Evolutionary conservation across 352 stramenopile species (phyloP), one percentile per base, ranked within the genome.

Genomic region (Phytophthora rubi): DNA sequence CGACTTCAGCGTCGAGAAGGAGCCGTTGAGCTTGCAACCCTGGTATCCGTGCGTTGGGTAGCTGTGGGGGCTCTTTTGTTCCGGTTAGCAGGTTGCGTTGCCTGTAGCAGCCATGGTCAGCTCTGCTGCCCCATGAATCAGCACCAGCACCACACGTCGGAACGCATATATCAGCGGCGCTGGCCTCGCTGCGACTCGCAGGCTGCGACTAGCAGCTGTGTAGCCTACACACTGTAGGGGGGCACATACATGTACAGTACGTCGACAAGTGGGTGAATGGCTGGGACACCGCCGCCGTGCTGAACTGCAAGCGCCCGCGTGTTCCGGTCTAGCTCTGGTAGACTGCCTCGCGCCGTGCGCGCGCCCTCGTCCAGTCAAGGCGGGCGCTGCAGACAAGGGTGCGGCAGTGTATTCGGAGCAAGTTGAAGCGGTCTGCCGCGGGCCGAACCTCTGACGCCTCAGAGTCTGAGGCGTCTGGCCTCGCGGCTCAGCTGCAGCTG

Each of bases 361-460:
- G 42, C 42, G 47, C 47, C 51, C 23, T 12, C 51, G 51, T 56
- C 30, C 52, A 48, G 18, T 44, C 37, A 62, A 47, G 32, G n/a
- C 33, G 35, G 16, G 8, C 54, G 26, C 37, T 44, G 54, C 37
- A 45, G 44, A 52, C 42, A 30, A 9, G 21, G 16, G 18, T 26
- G 15, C 39, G 39, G 9, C 10, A n/a, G 15, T 26, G 18, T 52
- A 65, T 65, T 53, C 54, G 32, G 45, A 53, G 15, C 45, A 53
- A 37, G 53, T 69, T 69, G 53, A 69, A 69, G 53, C 26, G 53
- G 59, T 56, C 44, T 13, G 33, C 1, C 33, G 23, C 23, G 23
- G 23, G 23, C 23, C 23, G 23, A 26, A 26, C 23, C 23, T 26
- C 23, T 2, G 23, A 26, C n/a, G n/a, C n/a, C n/a, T n/a, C n/a